Base-by-base conservation (phyloP, 208 protist genomes). In the Trypanosomatidae sp. region DNA sequence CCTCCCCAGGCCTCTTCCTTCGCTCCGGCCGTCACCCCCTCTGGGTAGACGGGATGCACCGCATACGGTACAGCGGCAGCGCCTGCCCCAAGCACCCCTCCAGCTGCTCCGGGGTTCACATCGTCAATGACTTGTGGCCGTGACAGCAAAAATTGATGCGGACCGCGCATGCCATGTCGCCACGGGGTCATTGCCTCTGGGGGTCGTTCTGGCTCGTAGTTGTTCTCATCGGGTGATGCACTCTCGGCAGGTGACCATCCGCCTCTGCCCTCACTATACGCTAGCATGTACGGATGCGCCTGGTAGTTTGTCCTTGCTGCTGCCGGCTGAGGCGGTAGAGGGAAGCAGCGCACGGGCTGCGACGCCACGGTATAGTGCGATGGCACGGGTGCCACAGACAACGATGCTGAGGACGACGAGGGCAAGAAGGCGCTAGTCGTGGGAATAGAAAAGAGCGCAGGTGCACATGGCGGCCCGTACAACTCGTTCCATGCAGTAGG, bases 291-390 rank as follows among this genome's bases (percentile, higher is more conserved):
- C 19, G 36, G 13, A 69, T 41, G 9, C 19, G 33, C 36, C 39
- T 52, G 43, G 28, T 9, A 17, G 6, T 28, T 25, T 55, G 7
- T n/a, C 28, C 2, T 17, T 7, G 15, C 6, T 49, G 17, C 47
- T 41, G 47, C 41, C 25, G 69, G 46, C 17, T 56, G 9, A 22
- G 69, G 69, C 9, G 44, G 69, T 28, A 33, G 43, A 3, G 69
- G 43, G 22, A 73, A 73, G 58, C 33, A 73, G 9, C 69, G 69
- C 69, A 73, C 69, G 28, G 69, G 69, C 46, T 66, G 69, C 46
- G 69, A 73, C 19, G 69, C 43, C 36, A 73, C 69, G 10, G 69
- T 73, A 47, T 66, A 73, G 58, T 52, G 53, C 17, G 69, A 41
- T 10, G 28, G 8, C 41, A 44, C 30, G 4, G 68, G 36, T 19